Evolutionary conservation across 2,329 filamentous ascomycete species (phyloP), one percentile per base, ranked within the genome.

Genomic region (Diplocarpon mali): DNA sequence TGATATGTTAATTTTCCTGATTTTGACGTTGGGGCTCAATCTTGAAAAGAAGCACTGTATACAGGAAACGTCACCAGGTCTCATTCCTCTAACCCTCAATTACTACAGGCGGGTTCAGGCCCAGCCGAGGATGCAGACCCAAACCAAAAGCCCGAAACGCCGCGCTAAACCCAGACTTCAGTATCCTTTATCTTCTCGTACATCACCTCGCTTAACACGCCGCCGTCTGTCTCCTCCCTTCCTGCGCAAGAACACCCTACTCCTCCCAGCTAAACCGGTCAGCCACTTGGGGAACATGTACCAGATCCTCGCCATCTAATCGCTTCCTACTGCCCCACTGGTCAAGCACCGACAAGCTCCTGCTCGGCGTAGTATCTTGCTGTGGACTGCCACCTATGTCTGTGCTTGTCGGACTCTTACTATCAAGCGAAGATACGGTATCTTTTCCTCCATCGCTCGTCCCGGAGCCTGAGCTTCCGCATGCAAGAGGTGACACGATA

Each of bases 231-330:
- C 31, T 29, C 16, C 40, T 24, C 27, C 48, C 49, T 30, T 52
- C 42, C 14, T 15, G 42, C 12, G 50, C 44, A 10, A 36, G 45
- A 16, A 56, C 49, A 35, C 53, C 37, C 6, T 58, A 53, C 17
- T 54, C 53, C 43, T 58, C 57, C 48, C 50, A 59, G 5, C 42
- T 49, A 36, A 57, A 58, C 17, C 57, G 41, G 38, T 53, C 51
- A 3, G 56, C 51, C 2, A 48, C 48, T 30, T 55, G 45, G 5
- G 56, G 56, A 10, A 58, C 49, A 48, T 57, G 55, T 11, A 57
- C 50, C 5, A 59, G 28, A 44, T 56, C 56, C 17, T 53, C 54
- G 2, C 52, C 52, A 14, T 51, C 41, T n/a, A 58, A 29, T 14
- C 52, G 37, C 29, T 47, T 50, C 42, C 52, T 43, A 38, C 48